Percentiles rank a stretch among this genome's conserved stretches.
These are phyloP conservation scores for Simplicillium sp. DNA, from an alignment of 2,329 filamentous ascomycete genomes.

Conservation along the genomic window DNA sequence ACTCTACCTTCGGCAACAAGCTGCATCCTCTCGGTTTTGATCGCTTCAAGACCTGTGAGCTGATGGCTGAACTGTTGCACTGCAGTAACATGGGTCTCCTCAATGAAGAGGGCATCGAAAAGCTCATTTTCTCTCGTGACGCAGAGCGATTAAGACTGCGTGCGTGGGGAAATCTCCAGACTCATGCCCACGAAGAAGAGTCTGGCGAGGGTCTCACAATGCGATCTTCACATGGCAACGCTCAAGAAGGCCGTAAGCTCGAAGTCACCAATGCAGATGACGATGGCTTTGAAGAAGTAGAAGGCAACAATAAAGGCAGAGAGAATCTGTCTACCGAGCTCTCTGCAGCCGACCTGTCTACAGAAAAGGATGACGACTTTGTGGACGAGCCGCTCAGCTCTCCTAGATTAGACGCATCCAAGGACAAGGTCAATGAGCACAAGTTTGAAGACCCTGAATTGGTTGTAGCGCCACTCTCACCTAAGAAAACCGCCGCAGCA, in stretches of 20 bases:
- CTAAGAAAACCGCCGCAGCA: constrained; percentile 22
- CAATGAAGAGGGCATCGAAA: constrained; percentile 84
- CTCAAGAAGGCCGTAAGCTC: constrained; percentile 57
- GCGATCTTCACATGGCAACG: constrained; percentile 38
- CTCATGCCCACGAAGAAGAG: constrained; percentile 27
- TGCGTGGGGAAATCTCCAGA: constrained; percentile 59
- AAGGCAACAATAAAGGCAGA: constrained; percentile 50
- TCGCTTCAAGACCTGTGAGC: constrained; percentile 95
- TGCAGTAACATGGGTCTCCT: constrained; percentile 98
- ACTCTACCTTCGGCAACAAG: constrained; percentile 80
- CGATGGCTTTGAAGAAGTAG: constrained; percentile 90
- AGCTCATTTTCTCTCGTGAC: constrained; percentile 73
- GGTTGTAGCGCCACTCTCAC: constrained; percentile 48
- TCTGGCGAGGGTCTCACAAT: constrained; percentile 51
- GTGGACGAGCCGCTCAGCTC: constrained; percentile 71
- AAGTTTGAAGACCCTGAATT: constrained; percentile 47
- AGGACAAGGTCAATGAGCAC: constrained; percentile 42
- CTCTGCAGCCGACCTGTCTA: not conserved
- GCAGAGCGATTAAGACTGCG: constrained; percentile 72
- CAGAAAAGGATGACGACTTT: constrained; percentile 61
- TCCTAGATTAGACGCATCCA: constrained; percentile 51
- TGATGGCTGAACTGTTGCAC: constrained; percentile 95
- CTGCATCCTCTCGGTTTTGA: constrained; percentile 96
- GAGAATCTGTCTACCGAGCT: constrained; percentile 38
- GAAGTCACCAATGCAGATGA: constrained; percentile 77